Percentiles rank a stretch among this genome's conserved stretches.
Conservation (phyloP, 495 filamentous ascomycete genomes). For the Entonaema liquescens region DNA sequence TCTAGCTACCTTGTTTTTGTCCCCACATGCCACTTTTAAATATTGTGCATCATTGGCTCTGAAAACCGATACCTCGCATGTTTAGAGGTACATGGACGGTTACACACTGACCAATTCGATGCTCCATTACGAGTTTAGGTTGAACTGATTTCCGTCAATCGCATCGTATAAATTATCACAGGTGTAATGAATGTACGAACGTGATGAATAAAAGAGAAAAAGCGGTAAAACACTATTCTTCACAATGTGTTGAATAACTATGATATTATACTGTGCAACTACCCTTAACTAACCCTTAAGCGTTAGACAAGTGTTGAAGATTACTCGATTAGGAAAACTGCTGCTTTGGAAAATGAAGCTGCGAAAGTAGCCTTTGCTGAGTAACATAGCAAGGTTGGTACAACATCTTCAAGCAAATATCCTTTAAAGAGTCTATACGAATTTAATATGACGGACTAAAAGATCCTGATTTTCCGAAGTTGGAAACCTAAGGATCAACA, state of each 20-base stretch:
- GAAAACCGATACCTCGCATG: background rate
- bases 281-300: background rate
- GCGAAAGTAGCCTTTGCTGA: background rate
- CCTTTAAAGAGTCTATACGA: background rate
- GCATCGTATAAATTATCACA: background rate
- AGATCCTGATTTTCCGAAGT: background rate
- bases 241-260: background rate
- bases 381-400: background rate
- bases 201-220: constrained; percentile 8
- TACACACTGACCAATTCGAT: background rate
- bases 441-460: background rate
- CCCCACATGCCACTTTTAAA: constrained; percentile 30
- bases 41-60: constrained; percentile 16
- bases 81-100: background rate
- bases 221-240: constrained; percentile 16
- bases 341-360: no score
- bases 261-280: background rate
- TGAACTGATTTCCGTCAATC: background rate
- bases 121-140: constrained; percentile 6
- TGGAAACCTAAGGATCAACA: background rate
- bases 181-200: background rate
- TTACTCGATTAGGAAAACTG: background rate
- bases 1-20: background rate
- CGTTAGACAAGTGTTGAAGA: constrained; percentile 9
- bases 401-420: background rate